phyloP scores from a whole-genome alignment of 2,329 filamentous ascomycete genomes.

The Arthroderma sp. region DNA sequence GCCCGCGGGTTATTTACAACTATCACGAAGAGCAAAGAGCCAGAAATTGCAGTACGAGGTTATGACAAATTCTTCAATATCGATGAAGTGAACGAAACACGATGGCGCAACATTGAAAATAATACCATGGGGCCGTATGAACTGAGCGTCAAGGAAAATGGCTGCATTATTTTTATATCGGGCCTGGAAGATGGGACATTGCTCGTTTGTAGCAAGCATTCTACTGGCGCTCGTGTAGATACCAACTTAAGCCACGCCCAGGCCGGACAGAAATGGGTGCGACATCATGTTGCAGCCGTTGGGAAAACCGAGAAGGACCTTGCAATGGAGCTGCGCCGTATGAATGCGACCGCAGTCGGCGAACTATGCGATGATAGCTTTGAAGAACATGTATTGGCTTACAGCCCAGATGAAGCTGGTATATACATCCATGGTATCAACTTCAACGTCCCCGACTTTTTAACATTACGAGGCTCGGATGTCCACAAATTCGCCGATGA shows the following conservation, averaged over 20 bases:
- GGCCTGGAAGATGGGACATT: constrained; percentile 80
- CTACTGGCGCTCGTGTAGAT: constrained; percentile 68
- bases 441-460: constrained; percentile 82
- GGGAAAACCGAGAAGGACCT: constrained; percentile 70
- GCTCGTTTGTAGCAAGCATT: constrained; percentile 98
- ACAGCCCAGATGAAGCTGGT: constrained; percentile 67
- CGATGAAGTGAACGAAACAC: constrained; percentile 65
- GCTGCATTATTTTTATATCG: constrained; percentile 97
- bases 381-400: constrained; percentile 91
- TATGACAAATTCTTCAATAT: constrained; percentile 99
- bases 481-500: constrained; percentile 80
- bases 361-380: constrained; percentile 94
- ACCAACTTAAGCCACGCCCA: constrained; percentile 64
- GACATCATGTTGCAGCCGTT: constrained; percentile 61
- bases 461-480: constrained; percentile 67
- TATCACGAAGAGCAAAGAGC: constrained; percentile 46
- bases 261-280: constrained; percentile 69
- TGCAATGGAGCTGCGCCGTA: constrained; percentile 57
- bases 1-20: constrained; percentile 91
- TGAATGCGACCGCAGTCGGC: constrained; percentile 88
- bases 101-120: constrained; percentile 64
- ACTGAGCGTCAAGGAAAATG: constrained; percentile 93
- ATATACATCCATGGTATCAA: constrained; percentile 95
- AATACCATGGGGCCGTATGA: constrained; percentile 83
- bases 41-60: constrained; percentile 74